Base-by-base conservation (phyloP, 495 filamentous ascomycete genomes). In the Hypoxylon fuscum region DNA sequence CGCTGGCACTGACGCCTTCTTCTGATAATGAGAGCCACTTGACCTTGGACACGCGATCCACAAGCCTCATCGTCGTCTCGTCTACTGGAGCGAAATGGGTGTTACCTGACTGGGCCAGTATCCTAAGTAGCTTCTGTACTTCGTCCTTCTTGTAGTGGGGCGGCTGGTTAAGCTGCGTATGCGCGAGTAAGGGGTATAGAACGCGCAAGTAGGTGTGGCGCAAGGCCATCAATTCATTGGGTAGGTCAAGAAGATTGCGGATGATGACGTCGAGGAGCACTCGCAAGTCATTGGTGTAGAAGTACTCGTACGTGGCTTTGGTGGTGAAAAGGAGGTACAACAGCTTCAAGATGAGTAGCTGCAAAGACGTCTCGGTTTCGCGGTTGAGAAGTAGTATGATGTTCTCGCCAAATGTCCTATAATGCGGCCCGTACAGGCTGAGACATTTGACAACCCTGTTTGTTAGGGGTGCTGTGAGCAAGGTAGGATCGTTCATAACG, bases 141-240 rank as follows among this genome's bases (percentile, higher is more conserved):
- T 97, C 92, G n/a, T 92, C 85, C 17, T 87, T 85, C 71, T 98
- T 98, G 80, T 98, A 98, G 68, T 96, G 85, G 1, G 92, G 92
- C 7, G 91, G 87, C 20, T 88, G 76, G 64, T 85, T 87, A 27
- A 98, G 84, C 73, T 98, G 95, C 6, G 94, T 97, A 73, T 98
- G 90, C 4, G 91, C 85, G 8, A 98, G 79, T 15, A 98, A 77
- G 2, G 96, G 96, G 59, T 94, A 93, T 5, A 98, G 79, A 14
- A 98, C 96, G 17, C 95, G 88, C n/a, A 98, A 82, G 68, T 98
- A 98, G n/a, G 94, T 98, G 70, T 98, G 96, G 23, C 95, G 86
- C 41, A 98, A 78, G 7, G 91, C 83, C 47, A 84, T 81, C 49
- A 91, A 82, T 62, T 93, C 91, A 55, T 89, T 87, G 0, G 94